phyloP scores from a whole-genome alignment of 176 grass and related monocot species.

The Oryza brachyantha region DNA sequence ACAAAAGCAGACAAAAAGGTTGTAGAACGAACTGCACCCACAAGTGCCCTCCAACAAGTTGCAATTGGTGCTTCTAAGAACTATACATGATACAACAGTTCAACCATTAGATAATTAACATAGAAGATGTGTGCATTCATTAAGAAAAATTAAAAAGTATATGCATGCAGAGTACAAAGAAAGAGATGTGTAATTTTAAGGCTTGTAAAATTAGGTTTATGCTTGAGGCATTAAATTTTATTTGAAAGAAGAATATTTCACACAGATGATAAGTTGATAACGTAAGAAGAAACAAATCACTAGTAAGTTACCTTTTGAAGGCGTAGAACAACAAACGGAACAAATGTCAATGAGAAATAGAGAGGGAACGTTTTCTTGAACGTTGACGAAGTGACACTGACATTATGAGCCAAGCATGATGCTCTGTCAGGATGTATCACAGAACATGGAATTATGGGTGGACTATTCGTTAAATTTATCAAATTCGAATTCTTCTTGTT shows the following conservation, averaged over 20 bases:
- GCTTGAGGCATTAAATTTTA: constrained; percentile 13
- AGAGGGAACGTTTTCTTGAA: constrained; percentile 98
- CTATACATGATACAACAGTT: constrained; percentile 43
- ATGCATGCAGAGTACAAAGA: constrained; percentile 11
- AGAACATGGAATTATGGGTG: constrained; percentile 80
- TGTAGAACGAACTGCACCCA: constrained; percentile 89
- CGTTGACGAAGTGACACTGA: constrained; percentile 67
- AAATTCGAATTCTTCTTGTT: constrained; percentile 48
- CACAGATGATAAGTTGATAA: constrained; percentile 4
- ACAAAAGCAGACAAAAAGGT: constrained; percentile 96
- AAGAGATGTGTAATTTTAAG: neutral
- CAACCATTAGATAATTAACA: constrained; percentile 29
- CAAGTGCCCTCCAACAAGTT: constrained; percentile 87
- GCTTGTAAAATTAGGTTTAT: neutral
- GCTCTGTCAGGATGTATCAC: constrained; percentile 84
- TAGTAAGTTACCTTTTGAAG: constrained; percentile 86
- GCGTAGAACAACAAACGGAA: constrained; percentile 88
- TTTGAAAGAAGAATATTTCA: constrained; percentile 14
- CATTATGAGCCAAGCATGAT: constrained; percentile 77
- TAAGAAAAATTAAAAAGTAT: constrained; percentile 10
- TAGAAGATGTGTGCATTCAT: neutral
- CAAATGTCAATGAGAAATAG: constrained; percentile 97
- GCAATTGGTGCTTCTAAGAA: constrained; percentile 85
- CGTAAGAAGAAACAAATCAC: constrained; percentile 23
- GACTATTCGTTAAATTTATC: constrained; percentile 58